A percentile compares a stretch with the other conserved stretches of the same genome.
These are phyloP conservation scores for Borealophlyctis nickersoniae DNA, from an alignment of 192 early-diverging fungal genomes.

Conservation along the genomic window DNA sequence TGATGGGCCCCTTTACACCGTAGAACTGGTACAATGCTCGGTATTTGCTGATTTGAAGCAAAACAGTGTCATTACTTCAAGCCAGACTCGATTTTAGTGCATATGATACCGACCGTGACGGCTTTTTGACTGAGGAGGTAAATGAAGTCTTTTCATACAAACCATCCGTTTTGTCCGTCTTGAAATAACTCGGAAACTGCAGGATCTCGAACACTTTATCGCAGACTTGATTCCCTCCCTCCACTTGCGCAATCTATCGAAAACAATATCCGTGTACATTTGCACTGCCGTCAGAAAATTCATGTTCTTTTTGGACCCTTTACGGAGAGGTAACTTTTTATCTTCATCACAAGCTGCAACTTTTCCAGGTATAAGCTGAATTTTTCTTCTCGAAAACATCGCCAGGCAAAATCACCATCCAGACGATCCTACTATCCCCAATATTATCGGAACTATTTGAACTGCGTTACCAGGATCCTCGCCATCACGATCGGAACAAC, in stretches of 20 bases:
- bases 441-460: slow-evolving; percentile 55
- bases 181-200: too few species aligned
- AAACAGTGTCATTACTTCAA: slow-evolving; percentile 43
- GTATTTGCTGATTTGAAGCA: background rate
- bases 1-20: slow-evolving; percentile 6
- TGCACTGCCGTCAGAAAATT: slow-evolving; percentile 52
- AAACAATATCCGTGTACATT: slow-evolving; percentile 51
- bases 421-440: slow-evolving; percentile 45
- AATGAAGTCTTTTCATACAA: background rate
- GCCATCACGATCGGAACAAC: slow-evolving; percentile 39
- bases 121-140: slow-evolving; percentile 43
- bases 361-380: background rate
- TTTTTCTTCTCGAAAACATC: slow-evolving; percentile 1
- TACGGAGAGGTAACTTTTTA: slow-evolving; percentile 29
- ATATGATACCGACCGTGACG: slow-evolving; percentile 48
- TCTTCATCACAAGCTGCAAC: background rate
- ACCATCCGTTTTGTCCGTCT: too few species aligned
- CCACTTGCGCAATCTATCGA: slow-evolving; percentile 34
- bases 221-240: slow-evolving; percentile 46
- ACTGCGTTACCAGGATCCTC: slow-evolving; percentile 44
- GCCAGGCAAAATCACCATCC: slow-evolving; percentile 43
- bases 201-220: slow-evolving; percentile 45
- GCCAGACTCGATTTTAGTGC: slow-evolving; percentile 39
- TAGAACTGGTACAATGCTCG: background rate
- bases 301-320: slow-evolving; percentile 50